A percentile compares a stretch with the other conserved stretches of the same genome.
Evolutionary conservation across 1,139 yeast genomes (phyloP).

Genomic region (Saccharomycopsis crataegensis): DNA sequence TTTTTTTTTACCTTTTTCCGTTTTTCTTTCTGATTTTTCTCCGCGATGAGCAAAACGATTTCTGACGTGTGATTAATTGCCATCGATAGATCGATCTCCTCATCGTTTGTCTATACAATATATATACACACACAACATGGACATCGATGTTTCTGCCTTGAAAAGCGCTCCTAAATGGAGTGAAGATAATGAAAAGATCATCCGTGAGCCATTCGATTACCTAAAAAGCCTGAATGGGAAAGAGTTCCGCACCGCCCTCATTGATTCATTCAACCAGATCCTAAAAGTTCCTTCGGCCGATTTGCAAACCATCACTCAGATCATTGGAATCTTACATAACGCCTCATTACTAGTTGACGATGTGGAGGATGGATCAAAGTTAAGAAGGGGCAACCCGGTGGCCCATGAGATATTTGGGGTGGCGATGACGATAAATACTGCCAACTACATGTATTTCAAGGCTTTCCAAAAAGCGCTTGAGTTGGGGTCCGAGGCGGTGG

Average conservation of each 20-base stretch:
- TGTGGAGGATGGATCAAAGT: slow-evolving; percentile 68
- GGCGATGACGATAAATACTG: slow-evolving; percentile 75
- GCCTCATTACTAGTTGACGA: slow-evolving; percentile 74
- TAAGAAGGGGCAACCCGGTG: slow-evolving; percentile 69
- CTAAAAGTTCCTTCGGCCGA: slow-evolving; percentile 1
- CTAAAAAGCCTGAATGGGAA: slow-evolving; percentile 13
- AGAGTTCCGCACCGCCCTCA: slow-evolving; percentile 16
- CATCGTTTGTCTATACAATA: no score
- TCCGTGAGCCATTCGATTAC: slow-evolving; percentile 18
- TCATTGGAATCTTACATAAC: slow-evolving; percentile 54
- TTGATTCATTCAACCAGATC: slow-evolving; percentile 16
- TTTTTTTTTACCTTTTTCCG: no score
- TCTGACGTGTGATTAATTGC: neutral
- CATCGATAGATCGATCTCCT: no score
- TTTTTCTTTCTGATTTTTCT: no score
- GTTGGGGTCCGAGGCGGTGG: slow-evolving; percentile 28
- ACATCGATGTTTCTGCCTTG: neutral
- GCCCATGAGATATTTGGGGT: slow-evolving; percentile 72
- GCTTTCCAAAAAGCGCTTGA: slow-evolving; percentile 48
- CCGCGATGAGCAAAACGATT: neutral
- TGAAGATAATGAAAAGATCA: slow-evolving; percentile 15
- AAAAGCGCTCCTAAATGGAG: slow-evolving; percentile 15
- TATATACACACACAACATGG: slow-evolving; percentile 1
- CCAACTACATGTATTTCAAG: slow-evolving; percentile 73
- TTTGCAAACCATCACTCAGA: slow-evolving; percentile 22